Conservation (phyloP, 257 asterid species). For the Solanum lignicaule region DNA sequence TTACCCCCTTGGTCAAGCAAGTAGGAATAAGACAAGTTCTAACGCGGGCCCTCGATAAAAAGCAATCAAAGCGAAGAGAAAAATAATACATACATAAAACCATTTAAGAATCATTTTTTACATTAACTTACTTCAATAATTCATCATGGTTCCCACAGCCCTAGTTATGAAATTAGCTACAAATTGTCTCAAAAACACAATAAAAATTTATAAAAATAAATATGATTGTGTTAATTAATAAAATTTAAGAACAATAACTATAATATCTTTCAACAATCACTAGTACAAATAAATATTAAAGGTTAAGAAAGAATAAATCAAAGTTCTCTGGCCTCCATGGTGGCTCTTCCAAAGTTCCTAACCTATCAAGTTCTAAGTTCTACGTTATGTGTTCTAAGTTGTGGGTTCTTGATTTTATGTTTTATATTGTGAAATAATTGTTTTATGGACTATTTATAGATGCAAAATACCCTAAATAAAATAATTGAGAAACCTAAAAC, state of each 20-base stretch:
- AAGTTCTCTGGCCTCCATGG: neutral
- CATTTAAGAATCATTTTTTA: neutral
- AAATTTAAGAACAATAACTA: neutral
- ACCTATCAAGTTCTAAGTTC: neutral
- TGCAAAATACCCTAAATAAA: neutral
- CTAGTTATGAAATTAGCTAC: neutral
- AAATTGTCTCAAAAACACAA: neutral
- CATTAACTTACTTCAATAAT: neutral
- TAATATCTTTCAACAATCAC: neutral
- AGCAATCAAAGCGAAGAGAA: neutral
- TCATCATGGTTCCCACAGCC: neutral
- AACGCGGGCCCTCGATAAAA: neutral
- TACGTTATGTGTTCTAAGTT: neutral
- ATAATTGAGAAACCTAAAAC: neutral
- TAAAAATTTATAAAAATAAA: too few relatives aligned
- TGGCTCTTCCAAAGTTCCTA: neutral
- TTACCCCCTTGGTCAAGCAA: neutral
- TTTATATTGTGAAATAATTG: too few relatives aligned
- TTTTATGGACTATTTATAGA: neutral
- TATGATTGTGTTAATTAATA: neutral
- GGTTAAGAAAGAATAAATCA: neutral
- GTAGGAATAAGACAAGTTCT: neutral
- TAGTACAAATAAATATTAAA: too few relatives aligned
- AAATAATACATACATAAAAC: neutral
- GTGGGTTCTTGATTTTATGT: neutral